Conservation (phyloP, 208 protist genomes). For the Acanthamoeba castellanii region DNA sequence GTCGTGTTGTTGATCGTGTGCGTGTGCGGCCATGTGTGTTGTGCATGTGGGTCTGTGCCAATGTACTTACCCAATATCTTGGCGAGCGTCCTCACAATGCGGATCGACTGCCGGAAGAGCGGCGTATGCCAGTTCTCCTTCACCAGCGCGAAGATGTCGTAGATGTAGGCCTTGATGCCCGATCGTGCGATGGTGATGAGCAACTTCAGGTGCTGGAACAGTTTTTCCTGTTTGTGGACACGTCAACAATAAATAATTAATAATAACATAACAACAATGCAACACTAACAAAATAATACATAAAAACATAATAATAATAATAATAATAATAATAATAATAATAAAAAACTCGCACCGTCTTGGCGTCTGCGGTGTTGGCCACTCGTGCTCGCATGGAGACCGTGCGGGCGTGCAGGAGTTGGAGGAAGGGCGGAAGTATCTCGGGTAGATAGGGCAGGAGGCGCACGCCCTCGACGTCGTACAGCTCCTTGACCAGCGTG, state of each 20-base stretch:
- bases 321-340: not conserved
- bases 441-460: conserved; percentile 91
- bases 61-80: conserved; percentile 1
- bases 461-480: conserved; percentile 91
- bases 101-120: conserved; percentile 87
- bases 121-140: conserved; percentile 85
- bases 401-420: conserved; percentile 62
- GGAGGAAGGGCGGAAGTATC: conserved; percentile 92
- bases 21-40: too few species aligned
- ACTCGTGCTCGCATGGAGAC: not conserved
- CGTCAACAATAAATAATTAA: too few species aligned
- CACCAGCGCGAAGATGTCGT: conserved; percentile 88
- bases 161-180: conserved; percentile 90
- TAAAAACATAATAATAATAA: not conserved
- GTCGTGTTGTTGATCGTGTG: too few species aligned
- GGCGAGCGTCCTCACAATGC: conserved; percentile 91
- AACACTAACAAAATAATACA: too few species aligned
- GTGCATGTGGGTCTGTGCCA: not conserved
- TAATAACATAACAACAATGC: too few species aligned
- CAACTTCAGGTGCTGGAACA: conserved; percentile 89
- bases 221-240: conserved; percentile 88
- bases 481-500: conserved; percentile 91
- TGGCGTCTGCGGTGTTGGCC: not conserved
- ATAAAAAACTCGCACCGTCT: not conserved
- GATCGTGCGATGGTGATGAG: conserved; percentile 92